Evolutionary conservation across 768 basidiomycete genomes (phyloP).

Genomic region (Amanita jacksonii): DNA sequence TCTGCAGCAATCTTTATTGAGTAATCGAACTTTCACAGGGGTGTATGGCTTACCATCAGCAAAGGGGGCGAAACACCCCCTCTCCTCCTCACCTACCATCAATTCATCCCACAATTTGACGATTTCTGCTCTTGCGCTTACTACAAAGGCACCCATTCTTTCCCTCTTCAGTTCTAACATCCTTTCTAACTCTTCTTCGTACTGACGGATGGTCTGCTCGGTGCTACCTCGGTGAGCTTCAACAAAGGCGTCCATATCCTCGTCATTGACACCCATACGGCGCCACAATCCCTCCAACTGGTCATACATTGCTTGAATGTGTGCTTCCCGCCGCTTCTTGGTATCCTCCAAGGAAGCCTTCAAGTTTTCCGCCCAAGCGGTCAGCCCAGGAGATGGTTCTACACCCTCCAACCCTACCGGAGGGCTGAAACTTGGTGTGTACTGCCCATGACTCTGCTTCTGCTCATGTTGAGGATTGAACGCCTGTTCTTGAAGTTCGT

Average conservation of each 20-base stretch:
- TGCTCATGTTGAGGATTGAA: background rate
- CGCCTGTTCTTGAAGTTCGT: conserved; percentile 17
- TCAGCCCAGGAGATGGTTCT: conserved; percentile 67
- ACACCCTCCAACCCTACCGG: conserved; percentile 60
- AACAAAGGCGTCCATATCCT: conserved; percentile 87
- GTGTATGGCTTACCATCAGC: conserved; percentile 54
- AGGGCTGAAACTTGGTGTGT: conserved; percentile 14
- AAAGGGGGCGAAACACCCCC: conserved; percentile 72
- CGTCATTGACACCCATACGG: conserved; percentile 70
- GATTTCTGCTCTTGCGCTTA: conserved; percentile 76
- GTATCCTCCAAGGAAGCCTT: conserved; percentile 56
- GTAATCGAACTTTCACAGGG: background rate
- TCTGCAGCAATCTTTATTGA: conserved; percentile 31
- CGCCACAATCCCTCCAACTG: conserved; percentile 88
- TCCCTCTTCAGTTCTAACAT: conserved; percentile 86
- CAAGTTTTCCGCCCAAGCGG: conserved; percentile 58
- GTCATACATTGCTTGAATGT: conserved; percentile 92
- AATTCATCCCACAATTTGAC: conserved; percentile 75
- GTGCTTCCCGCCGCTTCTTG: conserved; percentile 65
- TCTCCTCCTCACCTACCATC: conserved; percentile 77
- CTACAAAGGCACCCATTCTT: conserved; percentile 78
- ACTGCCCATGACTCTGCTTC: conserved; percentile 6
- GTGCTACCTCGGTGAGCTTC: conserved; percentile 80
- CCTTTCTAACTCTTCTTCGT: conserved; percentile 82
- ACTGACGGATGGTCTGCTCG: conserved; percentile 65